phyloP scores from a whole-genome alignment of 2,329 filamentous ascomycete species.

The Paecilomyces sp. region DNA sequence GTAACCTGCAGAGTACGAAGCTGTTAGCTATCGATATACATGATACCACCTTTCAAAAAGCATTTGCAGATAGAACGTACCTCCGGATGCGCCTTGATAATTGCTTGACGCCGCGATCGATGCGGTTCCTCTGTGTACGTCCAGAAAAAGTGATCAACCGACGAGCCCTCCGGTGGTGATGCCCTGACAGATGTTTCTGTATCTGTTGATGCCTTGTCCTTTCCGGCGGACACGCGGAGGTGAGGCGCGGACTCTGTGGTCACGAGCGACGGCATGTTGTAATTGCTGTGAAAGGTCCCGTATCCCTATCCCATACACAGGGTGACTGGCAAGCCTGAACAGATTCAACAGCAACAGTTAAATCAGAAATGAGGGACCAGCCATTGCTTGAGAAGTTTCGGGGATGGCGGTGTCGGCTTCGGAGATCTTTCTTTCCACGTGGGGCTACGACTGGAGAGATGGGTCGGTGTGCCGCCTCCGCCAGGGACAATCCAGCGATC shows the following conservation, averaged over 20 bases:
- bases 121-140: slow-evolving; percentile 98
- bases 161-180: slow-evolving; percentile 22
- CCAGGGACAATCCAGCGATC: neutral
- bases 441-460: slow-evolving; percentile 3
- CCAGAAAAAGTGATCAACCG: slow-evolving; percentile 76
- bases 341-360: neutral
- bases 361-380: neutral
- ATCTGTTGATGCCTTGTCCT: slow-evolving; percentile 11
- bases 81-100: slow-evolving; percentile 97
- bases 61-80: slow-evolving; percentile 40
- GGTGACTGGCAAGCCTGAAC: neutral
- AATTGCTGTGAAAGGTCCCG: slow-evolving; percentile 2
- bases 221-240: slow-evolving; percentile 26
- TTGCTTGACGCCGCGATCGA: slow-evolving; percentile 78
- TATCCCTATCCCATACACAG: slow-evolving; percentile 14
- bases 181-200: slow-evolving; percentile 15
- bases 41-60: neutral
- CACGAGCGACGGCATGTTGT: slow-evolving; percentile 21
- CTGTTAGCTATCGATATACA: neutral
- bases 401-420: neutral
- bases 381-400: neutral
- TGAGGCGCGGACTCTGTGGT: slow-evolving; percentile 24
- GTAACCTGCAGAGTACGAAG: slow-evolving; percentile 57
- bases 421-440: slow-evolving; percentile 6
- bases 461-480: neutral